phyloP scores from a whole-genome alignment of 345 rosid genomes.

The Noccaea bulbosa region DNA sequence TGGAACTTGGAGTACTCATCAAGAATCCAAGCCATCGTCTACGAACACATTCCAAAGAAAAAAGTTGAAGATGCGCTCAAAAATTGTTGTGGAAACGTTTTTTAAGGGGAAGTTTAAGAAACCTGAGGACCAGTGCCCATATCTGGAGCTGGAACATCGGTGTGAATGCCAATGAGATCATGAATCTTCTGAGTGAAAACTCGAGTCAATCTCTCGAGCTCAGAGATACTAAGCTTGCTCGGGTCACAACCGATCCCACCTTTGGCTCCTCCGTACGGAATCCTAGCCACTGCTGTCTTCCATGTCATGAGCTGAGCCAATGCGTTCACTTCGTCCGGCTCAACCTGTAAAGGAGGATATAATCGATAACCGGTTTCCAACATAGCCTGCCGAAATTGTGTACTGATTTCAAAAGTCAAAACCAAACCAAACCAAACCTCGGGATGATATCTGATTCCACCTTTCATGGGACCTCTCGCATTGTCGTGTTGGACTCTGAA shows the following conservation, averaged over 20 bases:
- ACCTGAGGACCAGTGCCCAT: slow-evolving; percentile 75
- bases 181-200: slow-evolving; percentile 73
- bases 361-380: slow-evolving; percentile 1
- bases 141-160: slow-evolving; percentile 73
- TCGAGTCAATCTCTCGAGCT: slow-evolving; percentile 59
- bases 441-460: slow-evolving; percentile 56
- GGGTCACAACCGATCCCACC: slow-evolving; percentile 68
- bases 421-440: slow-evolving; percentile 40
- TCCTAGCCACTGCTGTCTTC: slow-evolving; percentile 65
- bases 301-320: slow-evolving; percentile 74
- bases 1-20: slow-evolving; percentile 74
- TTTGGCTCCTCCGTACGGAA: slow-evolving; percentile 72
- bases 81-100: neutral
- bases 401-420: neutral
- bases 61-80: slow-evolving; percentile 7
- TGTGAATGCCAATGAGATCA: slow-evolving; percentile 48
- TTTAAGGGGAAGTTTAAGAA: neutral
- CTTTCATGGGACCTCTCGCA: slow-evolving; percentile 83
- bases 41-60: slow-evolving; percentile 14
- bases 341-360: slow-evolving; percentile 46
- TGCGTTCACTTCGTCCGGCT: slow-evolving; percentile 67
- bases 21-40: slow-evolving; percentile 76
- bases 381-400: slow-evolving; percentile 2
- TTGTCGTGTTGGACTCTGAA: slow-evolving; percentile 94
- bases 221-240: slow-evolving; percentile 48